These are phyloP conservation scores for Candida albicans DNA, from an alignment of 1,139 yeast genomes.

Conservation along the genomic window DNA sequence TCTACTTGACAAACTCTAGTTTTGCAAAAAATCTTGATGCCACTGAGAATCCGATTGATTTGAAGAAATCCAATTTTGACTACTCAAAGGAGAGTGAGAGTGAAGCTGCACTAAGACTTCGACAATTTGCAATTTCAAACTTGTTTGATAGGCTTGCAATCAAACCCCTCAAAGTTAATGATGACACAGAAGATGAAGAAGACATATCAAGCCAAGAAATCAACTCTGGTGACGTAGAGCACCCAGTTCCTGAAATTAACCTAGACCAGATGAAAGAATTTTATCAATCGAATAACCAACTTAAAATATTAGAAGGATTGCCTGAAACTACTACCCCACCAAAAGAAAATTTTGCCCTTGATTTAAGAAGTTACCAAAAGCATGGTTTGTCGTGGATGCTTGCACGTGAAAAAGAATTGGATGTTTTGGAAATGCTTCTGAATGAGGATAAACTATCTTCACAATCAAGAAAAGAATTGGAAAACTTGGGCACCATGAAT, in stretches of 20 bases:
- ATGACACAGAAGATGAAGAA: constrained; percentile 14
- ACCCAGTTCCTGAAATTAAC: constrained; percentile 43
- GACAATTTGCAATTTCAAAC: constrained; percentile 58
- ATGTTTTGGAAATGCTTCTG: constrained; percentile 34
- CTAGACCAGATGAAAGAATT: constrained; percentile 76
- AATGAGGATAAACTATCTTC: constrained; percentile 27
- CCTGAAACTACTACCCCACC: constrained; percentile 67
- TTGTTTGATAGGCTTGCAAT: constrained; percentile 51
- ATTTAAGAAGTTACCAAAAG: constrained; percentile 69
- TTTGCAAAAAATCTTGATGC: constrained; percentile 32
- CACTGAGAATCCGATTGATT: constrained; percentile 9
- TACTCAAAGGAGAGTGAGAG: constrained; percentile 50
- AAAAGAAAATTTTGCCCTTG: constrained; percentile 49
- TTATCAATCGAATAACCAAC: constrained; percentile 64
- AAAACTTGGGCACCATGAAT: constrained; percentile 55
- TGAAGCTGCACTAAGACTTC: constrained; percentile 52
- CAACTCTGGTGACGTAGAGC: constrained; percentile 16
- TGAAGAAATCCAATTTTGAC: constrained; percentile 18
- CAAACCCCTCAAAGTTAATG: constrained; percentile 17
- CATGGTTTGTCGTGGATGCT: constrained; percentile 87
- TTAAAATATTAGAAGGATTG: constrained; percentile 48
- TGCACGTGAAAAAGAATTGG: constrained; percentile 57
- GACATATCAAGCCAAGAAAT: constrained; percentile 6
- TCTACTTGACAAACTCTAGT: constrained; percentile 54
- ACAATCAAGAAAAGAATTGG: constrained; percentile 27